Evolutionary conservation across 2,329 filamentous ascomycete species (phyloP).

Genomic region (Fusarium sp.): DNA sequence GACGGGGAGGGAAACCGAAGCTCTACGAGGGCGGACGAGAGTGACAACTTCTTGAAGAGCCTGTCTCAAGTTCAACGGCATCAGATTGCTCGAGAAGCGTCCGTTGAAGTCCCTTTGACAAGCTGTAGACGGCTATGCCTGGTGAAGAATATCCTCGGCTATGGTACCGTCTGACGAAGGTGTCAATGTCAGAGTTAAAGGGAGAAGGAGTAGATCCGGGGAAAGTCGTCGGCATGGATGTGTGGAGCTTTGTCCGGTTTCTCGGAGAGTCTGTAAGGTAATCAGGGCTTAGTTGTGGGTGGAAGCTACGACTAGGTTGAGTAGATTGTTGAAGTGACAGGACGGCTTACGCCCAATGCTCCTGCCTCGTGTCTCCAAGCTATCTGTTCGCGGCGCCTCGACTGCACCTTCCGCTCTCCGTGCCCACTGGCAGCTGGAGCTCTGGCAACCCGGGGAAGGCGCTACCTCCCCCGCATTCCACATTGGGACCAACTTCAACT

Average conservation of each 20-base stretch:
- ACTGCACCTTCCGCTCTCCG: not conserved
- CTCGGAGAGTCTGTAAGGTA: not conserved
- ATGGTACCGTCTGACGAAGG: not conserved
- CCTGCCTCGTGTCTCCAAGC: conserved; percentile 10
- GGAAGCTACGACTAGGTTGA: not conserved
- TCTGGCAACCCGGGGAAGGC: conserved; percentile 1
- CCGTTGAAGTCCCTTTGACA: conserved; percentile 5
- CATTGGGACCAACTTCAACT: not conserved
- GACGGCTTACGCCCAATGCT: not conserved
- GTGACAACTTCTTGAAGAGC: conserved; percentile 17
- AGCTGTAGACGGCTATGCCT: conserved; percentile 11
- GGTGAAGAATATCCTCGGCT: conserved; percentile 16
- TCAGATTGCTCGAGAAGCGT: conserved; percentile 23
- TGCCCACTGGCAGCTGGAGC: conserved; percentile 16
- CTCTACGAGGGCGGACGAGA: conserved; percentile 11
- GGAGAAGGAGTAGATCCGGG: not conserved
- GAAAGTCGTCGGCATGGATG: conserved; percentile 8
- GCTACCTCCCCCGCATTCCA: conserved; percentile 23
- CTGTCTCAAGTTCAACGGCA: conserved; percentile 27
- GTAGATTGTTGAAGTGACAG: not conserved
- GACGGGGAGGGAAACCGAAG: conserved; percentile 12
- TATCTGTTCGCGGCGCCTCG: not conserved
- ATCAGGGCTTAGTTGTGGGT: not conserved
- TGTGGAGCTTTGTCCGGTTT: not conserved
- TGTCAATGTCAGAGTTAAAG: not conserved